Evolutionary conservation across 495 filamentous ascomycete species (phyloP), one percentile per base, ranked within the genome.

Genomic region (Chaetomidium leptoderma): DNA sequence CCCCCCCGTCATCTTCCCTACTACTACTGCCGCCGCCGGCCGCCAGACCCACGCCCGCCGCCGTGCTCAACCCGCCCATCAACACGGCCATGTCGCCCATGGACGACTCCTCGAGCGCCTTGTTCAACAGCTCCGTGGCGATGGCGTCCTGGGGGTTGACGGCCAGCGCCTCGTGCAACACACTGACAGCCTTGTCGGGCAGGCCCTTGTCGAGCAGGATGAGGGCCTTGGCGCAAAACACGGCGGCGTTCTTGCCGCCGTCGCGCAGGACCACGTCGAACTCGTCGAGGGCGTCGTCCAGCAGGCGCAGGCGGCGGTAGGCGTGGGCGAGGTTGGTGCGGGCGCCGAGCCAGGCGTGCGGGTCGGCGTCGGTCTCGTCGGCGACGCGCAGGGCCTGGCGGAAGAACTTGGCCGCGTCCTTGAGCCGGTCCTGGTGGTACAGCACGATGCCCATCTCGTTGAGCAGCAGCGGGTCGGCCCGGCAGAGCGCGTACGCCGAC

Each of bases 381-480:
- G 92, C 90, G 53, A 97, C 79, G 26, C 72, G 69, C 23, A 99
- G 79, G 0, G 92, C 88, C 61, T 83, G 81, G 2, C 72, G 74
- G 72, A 99, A 97, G 47, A 91, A 73, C 7, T 78, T 74, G 13
- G 87, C 80, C 6, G 93, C 87, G 14, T 86, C 83, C 30, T 83
- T 74, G 14, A 91, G 80, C 39, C 87, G 81, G 61, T 92, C 87
- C 66, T 96, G 90, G 66, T 97, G 91, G 69, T 96, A 99, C 43
- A 89, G 83, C 0, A 96, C 91, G 7, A 97, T 88, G 26, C 92
- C 93, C 65, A 97, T 83, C 71, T 99, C 93, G 70, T 99, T 97
- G 19, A 99, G 79, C 6, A 99, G 81, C 8, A 97, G 75, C 4
- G 93, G 95, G 62, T 99, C 93, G 23, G 82, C 81, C 67, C 84